Evolutionary conservation across 306 rosid species (phyloP), one percentile per base, ranked within the genome.

Genomic region (Parietaria judaica): DNA sequence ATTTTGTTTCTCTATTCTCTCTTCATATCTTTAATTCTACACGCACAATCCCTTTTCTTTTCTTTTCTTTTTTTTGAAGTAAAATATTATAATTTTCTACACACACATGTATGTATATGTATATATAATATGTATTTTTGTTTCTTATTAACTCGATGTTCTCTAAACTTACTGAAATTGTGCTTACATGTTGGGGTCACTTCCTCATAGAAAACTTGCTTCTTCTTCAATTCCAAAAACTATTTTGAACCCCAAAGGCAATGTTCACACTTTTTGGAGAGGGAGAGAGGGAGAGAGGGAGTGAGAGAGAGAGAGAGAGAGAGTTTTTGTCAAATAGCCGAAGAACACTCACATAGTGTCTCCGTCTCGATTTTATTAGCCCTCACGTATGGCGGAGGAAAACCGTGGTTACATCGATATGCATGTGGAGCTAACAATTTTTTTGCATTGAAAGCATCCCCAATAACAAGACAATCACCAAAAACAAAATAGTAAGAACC

Each of bases 131-230:
- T 45, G 16, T 15, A 31, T 61, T 64, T 77, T 69, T 82, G 72
- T 81, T 77, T 64, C 81, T 72, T 77, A 78, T 79, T 23, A 0
- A 54, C 31, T 69, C 52, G 68, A 68, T 79, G 83, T 70, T 71
- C 54, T 82, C 77, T 51, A 51, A 23, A 23, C 49, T 37, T 70
- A 67, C 84, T 69, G 73, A 76, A 77, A 50, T 75, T 71, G 61
- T 69, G 78, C 80, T 72, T 60, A 6, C 61, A 58, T 75, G 67
- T 68, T 76, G 67, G 76, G 43, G 60, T 60, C 41, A 51, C 44
- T 61, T 54, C 60, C 72, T 60, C 71, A 53, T 58, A 48, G 66
- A 65, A 34, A 66, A 44, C 67, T 70, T 66, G 46, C 58, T 53
- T 58, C 62, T 73, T 70, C 69, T 15, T 60, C 60, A 66, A 53